phyloP scores from a whole-genome alignment of 164 flowering plant species.

The Akebia trifoliata region DNA sequence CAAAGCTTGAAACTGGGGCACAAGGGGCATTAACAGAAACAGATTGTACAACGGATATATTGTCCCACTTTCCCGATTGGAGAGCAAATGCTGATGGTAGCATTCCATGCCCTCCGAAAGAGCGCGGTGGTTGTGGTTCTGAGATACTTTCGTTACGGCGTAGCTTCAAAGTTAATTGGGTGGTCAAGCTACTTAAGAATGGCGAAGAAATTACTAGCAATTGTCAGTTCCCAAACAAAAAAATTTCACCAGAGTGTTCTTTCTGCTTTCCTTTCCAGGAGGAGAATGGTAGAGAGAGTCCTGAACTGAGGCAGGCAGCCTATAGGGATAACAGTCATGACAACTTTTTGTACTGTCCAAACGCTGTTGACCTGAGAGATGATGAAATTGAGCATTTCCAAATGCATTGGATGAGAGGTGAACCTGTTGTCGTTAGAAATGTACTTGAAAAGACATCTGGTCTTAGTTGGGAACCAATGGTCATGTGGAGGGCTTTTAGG shows the following conservation, averaged over 20 bases:
- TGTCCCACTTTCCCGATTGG: constrained; percentile 36
- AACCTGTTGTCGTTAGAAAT: constrained; percentile 74
- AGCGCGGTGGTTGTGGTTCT: constrained; percentile 68
- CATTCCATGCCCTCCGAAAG: constrained; percentile 70
- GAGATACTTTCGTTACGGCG: constrained; percentile 42
- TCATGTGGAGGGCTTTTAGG: constrained; percentile 73
- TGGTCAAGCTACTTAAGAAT: constrained; percentile 33
- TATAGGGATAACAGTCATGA: constrained; percentile 43
- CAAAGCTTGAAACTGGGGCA: constrained; percentile 4
- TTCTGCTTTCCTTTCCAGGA: constrained; percentile 26
- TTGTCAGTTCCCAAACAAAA: constrained; percentile 24
- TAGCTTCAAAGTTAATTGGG: constrained; percentile 44
- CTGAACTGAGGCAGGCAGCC: constrained; percentile 53
- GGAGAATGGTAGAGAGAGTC: constrained; percentile 9
- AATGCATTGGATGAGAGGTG: constrained; percentile 70
- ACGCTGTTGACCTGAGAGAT: constrained; percentile 32
- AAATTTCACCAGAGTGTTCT: constrained; percentile 36
- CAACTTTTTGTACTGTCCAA: constrained; percentile 65
- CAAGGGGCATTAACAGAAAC: constrained; percentile 10
- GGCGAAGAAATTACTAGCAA: constrained; percentile 40
- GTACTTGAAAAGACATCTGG: constrained; percentile 51
- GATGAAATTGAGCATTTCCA: constrained; percentile 64
- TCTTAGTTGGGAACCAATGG: constrained; percentile 93
- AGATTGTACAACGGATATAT: constrained; percentile 3
- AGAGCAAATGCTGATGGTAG: constrained; percentile 38